These are phyloP conservation scores for Talinum fruticosum DNA, from an alignment of 148 eudicot species.

Conservation along the genomic window DNA sequence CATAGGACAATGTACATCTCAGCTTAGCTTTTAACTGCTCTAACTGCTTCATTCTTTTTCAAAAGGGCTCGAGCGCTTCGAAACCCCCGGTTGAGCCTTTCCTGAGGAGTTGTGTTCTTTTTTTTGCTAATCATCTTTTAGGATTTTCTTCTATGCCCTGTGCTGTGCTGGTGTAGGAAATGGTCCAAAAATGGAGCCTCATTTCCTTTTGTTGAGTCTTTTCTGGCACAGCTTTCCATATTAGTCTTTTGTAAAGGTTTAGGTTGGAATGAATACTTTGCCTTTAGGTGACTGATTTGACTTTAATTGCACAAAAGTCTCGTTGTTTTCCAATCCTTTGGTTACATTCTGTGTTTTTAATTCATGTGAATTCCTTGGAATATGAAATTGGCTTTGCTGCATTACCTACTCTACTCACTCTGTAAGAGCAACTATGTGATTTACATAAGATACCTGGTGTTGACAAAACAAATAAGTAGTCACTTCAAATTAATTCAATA, in stretches of 20 bases:
- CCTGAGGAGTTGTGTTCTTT: background rate
- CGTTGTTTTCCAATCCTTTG: background rate
- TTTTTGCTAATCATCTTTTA: conserved; percentile 12
- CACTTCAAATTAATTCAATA: too few species aligned
- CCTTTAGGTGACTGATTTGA: conserved; percentile 16
- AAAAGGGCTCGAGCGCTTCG: background rate
- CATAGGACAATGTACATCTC: conserved; percentile 13
- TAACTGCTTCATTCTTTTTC: conserved; percentile 23
- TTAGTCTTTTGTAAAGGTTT: conserved; percentile 24
- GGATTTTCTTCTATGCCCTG: background rate
- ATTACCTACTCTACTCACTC: too few species aligned
- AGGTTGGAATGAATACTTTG: conserved; percentile 19
- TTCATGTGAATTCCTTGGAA: background rate
- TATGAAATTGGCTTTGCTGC: too few species aligned
- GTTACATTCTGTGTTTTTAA: background rate
- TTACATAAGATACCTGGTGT: too few species aligned
- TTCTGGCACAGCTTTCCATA: conserved; percentile 11
- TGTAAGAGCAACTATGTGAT: too few species aligned
- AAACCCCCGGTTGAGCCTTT: conserved; percentile 1
- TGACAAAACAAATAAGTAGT: too few species aligned
- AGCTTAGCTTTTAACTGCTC: conserved; percentile 22
- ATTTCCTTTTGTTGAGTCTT: conserved; percentile 21
- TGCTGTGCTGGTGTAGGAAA: conserved; percentile 10
- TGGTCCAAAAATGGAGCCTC: background rate
- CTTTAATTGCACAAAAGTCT: conserved; percentile 9